Percentiles rank a stretch among this genome's conserved stretches.
phyloP scores from a whole-genome alignment of 163 green algal genomes.

The Prototheca cutis region DNA sequence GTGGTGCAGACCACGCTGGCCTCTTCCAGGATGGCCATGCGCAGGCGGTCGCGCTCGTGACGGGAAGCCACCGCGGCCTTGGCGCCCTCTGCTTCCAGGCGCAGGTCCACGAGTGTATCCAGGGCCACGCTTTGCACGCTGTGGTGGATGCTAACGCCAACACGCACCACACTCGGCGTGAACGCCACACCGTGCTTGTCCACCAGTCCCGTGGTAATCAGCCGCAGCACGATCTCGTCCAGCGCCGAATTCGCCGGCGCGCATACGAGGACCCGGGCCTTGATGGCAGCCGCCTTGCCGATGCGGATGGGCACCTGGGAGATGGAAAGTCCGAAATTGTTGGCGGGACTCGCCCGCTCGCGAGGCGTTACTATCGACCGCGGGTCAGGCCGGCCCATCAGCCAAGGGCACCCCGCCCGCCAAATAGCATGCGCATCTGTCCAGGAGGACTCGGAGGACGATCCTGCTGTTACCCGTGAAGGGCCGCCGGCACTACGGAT shows the following conservation, averaged over 20 bases:
- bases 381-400: constrained; percentile 29
- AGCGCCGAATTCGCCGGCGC: constrained; percentile 85
- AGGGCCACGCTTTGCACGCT: constrained; percentile 60
- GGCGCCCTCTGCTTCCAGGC: constrained; percentile 26
- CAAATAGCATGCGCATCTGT: constrained; percentile 32
- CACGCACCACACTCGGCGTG: constrained; percentile 68
- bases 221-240: constrained; percentile 73
- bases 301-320: constrained; percentile 26
- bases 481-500: too few species aligned
- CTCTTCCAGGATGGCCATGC: constrained; percentile 76
- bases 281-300: constrained; percentile 27
- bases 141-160: constrained; percentile 80
- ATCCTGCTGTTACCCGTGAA: background rate
- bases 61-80: background rate
- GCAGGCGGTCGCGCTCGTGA: constrained; percentile 58
- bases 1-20: constrained; percentile 82
- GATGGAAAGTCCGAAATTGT: constrained; percentile 27
- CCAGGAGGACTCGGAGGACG: too few species aligned
- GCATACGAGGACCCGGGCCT: constrained; percentile 72
- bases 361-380: constrained; percentile 13
- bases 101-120: constrained; percentile 61
- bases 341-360: constrained; percentile 6
- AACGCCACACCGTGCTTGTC: constrained; percentile 42
- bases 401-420: constrained; percentile 42
- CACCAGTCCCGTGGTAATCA: constrained; percentile 45